Evolutionary conservation across 305 asterid genomes (phyloP).

Genomic region (Solanum hybrid): DNA sequence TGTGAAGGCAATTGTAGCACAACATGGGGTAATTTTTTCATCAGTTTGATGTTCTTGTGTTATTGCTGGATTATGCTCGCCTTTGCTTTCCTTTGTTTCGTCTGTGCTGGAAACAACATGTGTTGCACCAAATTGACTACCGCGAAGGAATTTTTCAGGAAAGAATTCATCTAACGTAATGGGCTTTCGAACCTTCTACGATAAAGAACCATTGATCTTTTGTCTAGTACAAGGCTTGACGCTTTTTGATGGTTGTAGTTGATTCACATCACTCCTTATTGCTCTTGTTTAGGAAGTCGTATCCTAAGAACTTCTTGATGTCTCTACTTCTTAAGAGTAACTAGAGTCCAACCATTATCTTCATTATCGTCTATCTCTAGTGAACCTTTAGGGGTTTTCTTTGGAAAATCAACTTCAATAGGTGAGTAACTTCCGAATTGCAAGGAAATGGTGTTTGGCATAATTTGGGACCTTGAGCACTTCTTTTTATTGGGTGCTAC

Average conservation of each 20-base stretch:
- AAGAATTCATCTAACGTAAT: background rate
- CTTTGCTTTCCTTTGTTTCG: background rate
- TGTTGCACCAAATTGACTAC: background rate
- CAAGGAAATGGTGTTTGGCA: no score
- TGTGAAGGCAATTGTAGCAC: background rate
- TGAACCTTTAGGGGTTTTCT: background rate
- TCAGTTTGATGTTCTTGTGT: no score
- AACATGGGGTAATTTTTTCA: background rate
- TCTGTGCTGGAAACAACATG: background rate
- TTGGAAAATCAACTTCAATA: background rate
- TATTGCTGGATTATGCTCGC: background rate
- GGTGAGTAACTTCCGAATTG: background rate
- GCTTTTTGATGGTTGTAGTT: background rate
- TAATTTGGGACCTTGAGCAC: no score
- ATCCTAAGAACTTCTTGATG: background rate
- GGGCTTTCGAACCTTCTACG: background rate
- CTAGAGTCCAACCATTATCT: background rate
- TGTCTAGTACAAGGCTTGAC: background rate
- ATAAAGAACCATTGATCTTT: background rate
- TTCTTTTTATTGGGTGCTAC: no score
- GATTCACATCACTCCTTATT: background rate
- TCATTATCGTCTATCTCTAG: background rate
- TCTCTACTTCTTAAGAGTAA: background rate
- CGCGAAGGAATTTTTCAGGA: background rate
- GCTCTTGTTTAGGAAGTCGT: background rate